Evolutionary conservation across 768 basidiomycete species (phyloP), one percentile per base, ranked within the genome.

Genomic region (Lentinula boryana): DNA sequence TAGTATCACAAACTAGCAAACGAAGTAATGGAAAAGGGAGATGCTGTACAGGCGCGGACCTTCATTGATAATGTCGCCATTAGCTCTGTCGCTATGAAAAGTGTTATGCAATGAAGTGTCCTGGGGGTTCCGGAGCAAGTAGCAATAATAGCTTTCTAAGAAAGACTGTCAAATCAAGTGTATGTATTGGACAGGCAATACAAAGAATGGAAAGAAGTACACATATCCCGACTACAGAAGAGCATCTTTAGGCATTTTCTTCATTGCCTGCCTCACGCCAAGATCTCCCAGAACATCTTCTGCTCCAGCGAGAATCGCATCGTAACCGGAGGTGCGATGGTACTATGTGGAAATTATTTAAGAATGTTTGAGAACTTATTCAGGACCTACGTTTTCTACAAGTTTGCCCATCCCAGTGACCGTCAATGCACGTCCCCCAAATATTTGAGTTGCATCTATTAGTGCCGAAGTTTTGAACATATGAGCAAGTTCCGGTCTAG

Each of bases 371-470:
- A 48, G 50, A 60, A 63, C 23, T 43, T 23, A 31, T 23, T 0
- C 38, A 21, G 1, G 21, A 76, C 85, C 53, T 68, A 90, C 90
- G 63, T 89, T 91, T 72, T 94, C 93, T 61, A 93, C 81, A 48
- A 86, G 72, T 72, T 84, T 87, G 62, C 93, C 93, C 91, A 94
- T 91, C 7, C 94, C 93, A 4, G 91, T 87, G 48, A 81, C 78
- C 0, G 95, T 97, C 65, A 98, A 78, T 27, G 87, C 91, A 18
- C 95, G 84, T 16, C 95, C 95, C 56, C 94, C 95, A 61, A 95
- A 96, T 38, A 96, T 82, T 72, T 91, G 88, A 1, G 88, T 85
- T 5, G 91, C 87, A 62, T 93, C 91, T 78, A 78, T 6, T 36
- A 55, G 56, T 18, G 51, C 21, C 15, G 48, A 35, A 61, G 38